Evolutionary conservation across 2,329 filamentous ascomycete genomes (phyloP), one percentile per base, ranked within the genome.

Genomic region (Penicillium aurantiogriseum): DNA sequence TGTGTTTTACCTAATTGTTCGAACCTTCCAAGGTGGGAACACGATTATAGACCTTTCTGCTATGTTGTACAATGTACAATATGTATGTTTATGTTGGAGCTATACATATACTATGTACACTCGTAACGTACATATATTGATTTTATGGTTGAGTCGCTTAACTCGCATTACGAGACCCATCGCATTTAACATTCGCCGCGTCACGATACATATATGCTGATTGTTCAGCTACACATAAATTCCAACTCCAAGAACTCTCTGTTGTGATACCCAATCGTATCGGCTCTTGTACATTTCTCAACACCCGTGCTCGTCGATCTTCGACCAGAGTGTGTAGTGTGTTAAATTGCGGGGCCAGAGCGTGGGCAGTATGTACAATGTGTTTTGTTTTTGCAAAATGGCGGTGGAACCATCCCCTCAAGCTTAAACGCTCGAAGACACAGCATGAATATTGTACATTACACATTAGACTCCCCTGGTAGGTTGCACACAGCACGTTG

Each of bases 161-260:
- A 25, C 47, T 52, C 19, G 7, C 53, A 35, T 49, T 46, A 53
- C 57, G 35, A 58, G 62, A 64, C 64, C 60, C 63, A 55, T 52
- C 57, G 55, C 57, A 59, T 50, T 56, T 47, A 44, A 59, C 40
- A 56, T 51, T 51, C 46, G 49, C 52, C 55, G 62, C 63, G 60
- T 62, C 62, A 65, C 44, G 33, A 65, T 46, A 57, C 50, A 54
- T 56, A 31, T 45, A 31, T 45, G 38, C 11, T 40, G 29, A 33
- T 50, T 51, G 35, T 42, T 39, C 46, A 25, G 43, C 51, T 62
- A 46, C 49, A 58, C 51, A 58, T 54, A 52, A 45, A 60, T 47
- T 54, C 42, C 57, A 44, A 56, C 57, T 42, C 31, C 52, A 47
- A 35, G 21, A 21, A 59, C 15, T 57, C 43, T 36, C n/a, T 52